These are phyloP conservation scores for Phytopythium helicoides DNA, from an alignment of 352 stramenopile genomes.

Conservation along the genomic window DNA sequence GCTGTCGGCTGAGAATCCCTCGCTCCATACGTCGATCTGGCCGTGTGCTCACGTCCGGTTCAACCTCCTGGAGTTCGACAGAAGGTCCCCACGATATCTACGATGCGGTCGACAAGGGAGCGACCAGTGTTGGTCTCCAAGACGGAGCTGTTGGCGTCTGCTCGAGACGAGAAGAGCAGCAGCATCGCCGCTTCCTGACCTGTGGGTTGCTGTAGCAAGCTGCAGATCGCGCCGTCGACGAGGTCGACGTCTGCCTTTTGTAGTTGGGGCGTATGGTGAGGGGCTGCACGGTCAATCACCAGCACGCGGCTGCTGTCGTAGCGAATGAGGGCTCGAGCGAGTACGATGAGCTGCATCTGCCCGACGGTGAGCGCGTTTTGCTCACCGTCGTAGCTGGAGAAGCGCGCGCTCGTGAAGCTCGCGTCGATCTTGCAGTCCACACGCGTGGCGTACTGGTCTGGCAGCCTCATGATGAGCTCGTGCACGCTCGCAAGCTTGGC, in stretches of 20 bases:
- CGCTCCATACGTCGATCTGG: not conserved
- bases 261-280: not conserved
- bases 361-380: conserved; percentile 84
- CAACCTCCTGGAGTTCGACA: not conserved
- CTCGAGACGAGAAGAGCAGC: not conserved
- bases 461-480: conserved; percentile 72
- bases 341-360: conserved; percentile 87
- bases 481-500: conserved; percentile 38
- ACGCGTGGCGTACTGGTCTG: conserved; percentile 70
- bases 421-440: conserved; percentile 58
- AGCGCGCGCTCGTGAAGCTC: conserved; percentile 1
- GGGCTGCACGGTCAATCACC: conserved; percentile 2
- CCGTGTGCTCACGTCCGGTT: not conserved
- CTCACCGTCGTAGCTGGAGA: conserved; percentile 50
- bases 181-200: conserved; percentile 1
- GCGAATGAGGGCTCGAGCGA: conserved; percentile 40
- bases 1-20: not conserved
- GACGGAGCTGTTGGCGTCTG: not conserved
- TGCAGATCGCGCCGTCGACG: too few species aligned
- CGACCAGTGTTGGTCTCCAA: not conserved
- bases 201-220: too few species aligned
- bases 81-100: not conserved
- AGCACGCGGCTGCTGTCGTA: conserved; percentile 3
- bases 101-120: conserved; percentile 3
- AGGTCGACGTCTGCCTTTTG: not conserved